These are phyloP conservation scores for Boletus semigastroideus DNA, from an alignment of 1,284 basidiomycete species.

Conservation along the genomic window DNA sequence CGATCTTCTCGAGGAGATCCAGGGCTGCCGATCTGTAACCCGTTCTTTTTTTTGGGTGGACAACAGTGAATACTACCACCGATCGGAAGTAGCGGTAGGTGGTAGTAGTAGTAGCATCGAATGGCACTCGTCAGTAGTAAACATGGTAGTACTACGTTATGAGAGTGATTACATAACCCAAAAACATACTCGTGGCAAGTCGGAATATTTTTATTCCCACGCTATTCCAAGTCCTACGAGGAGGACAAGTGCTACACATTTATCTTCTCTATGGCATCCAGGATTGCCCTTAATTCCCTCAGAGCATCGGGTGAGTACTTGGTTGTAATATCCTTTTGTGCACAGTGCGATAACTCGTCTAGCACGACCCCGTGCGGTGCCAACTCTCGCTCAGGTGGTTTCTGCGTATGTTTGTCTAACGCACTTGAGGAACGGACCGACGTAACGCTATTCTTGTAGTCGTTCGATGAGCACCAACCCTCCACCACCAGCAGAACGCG, in stretches of 20 bases:
- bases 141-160: too few species aligned
- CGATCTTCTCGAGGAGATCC: background rate
- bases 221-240: slow-evolving; percentile 18
- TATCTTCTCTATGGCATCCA: slow-evolving; percentile 57
- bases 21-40: background rate
- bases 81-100: too few species aligned
- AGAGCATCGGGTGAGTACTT: slow-evolving; percentile 54
- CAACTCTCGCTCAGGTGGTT: slow-evolving; percentile 50
- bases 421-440: slow-evolving; percentile 3
- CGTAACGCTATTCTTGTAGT: slow-evolving; percentile 37
- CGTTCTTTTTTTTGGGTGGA: too few species aligned
- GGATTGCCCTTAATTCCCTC: slow-evolving; percentile 66
- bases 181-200: slow-evolving; percentile 38
- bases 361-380: slow-evolving; percentile 58
- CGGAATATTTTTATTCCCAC: slow-evolving; percentile 45
- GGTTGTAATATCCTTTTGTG: background rate
- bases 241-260: slow-evolving; percentile 23
- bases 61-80: too few species aligned
- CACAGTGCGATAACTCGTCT: background rate
- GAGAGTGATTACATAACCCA: slow-evolving; percentile 18
- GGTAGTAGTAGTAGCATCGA: too few species aligned
- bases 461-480: slow-evolving; percentile 65
- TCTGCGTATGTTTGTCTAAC: slow-evolving; percentile 50
- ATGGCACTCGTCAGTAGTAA: too few species aligned
- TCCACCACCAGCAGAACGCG: slow-evolving; percentile 84